Percentiles rank a stretch among this genome's conserved stretches.
phyloP scores from a whole-genome alignment of 2,329 filamentous ascomycete species.

The Colletotrichum destructivum region DNA sequence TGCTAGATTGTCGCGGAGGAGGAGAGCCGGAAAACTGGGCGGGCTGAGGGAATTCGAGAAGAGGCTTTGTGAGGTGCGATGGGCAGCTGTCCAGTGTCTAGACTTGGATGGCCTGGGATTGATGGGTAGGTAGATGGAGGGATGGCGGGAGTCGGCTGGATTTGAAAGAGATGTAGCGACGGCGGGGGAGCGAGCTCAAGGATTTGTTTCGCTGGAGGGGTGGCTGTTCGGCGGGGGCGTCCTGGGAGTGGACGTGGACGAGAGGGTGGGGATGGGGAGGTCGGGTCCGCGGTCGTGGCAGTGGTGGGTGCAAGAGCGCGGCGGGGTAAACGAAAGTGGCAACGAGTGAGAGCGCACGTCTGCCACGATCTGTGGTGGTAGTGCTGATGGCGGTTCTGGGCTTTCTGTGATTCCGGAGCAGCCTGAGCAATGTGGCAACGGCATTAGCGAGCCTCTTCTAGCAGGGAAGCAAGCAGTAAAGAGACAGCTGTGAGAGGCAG shows the following conservation, averaged over 20 bases:
- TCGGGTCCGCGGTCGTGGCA: slow-evolving; percentile 8
- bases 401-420: slow-evolving; percentile 36
- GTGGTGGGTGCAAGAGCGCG: slow-evolving; percentile 24
- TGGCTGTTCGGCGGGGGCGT: slow-evolving; percentile 35
- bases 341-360: slow-evolving; percentile 33
- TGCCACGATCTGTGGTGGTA: not conserved
- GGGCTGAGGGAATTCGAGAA: slow-evolving; percentile 19
- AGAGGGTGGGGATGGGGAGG: slow-evolving; percentile 6
- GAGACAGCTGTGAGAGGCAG: not conserved
- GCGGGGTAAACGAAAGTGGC: slow-evolving; percentile 36
- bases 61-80: slow-evolving; percentile 19
- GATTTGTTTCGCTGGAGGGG: slow-evolving; percentile 41
- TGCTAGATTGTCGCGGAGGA: slow-evolving; percentile 10
- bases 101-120: slow-evolving; percentile 1
- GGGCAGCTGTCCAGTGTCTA: slow-evolving; percentile 13
- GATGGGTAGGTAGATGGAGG: not conserved
- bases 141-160: slow-evolving; percentile 28
- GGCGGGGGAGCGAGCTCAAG: slow-evolving; percentile 38
- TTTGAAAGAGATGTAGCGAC: slow-evolving; percentile 37
- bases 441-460: slow-evolving; percentile 35
- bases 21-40: slow-evolving; percentile 12
- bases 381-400: slow-evolving; percentile 27
- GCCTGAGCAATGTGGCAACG: slow-evolving; percentile 33
- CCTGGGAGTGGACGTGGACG: slow-evolving; percentile 9
- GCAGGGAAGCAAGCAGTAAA: slow-evolving; percentile 27